Evolutionary conservation across 192 early-diverging fungal species (phyloP).

Genomic region (Coemansia reversa): DNA sequence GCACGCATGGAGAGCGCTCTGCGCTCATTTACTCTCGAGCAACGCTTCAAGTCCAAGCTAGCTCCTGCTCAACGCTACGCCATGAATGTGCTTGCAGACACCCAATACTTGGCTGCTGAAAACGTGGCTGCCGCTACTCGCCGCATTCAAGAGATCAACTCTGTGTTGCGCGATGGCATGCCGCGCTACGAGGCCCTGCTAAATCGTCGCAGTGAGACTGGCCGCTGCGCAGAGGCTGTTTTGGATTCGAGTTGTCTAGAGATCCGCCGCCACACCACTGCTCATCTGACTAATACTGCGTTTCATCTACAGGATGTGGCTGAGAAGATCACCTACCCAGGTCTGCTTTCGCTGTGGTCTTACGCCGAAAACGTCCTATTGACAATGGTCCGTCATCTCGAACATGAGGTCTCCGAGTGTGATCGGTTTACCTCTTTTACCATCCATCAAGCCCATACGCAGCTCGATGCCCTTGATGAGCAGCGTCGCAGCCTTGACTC

Average conservation of each 20-base stretch:
- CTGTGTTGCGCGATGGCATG: slow-evolving; percentile 61
- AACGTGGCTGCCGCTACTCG: slow-evolving; percentile 65
- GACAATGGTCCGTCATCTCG: slow-evolving; percentile 63
- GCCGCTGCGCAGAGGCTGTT: slow-evolving; percentile 62
- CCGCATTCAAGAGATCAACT: slow-evolving; percentile 62
- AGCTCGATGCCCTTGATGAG: slow-evolving; percentile 34
- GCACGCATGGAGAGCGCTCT: slow-evolving; percentile 79
- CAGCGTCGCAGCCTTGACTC: slow-evolving; percentile 37
- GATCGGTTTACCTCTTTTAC: slow-evolving; percentile 59
- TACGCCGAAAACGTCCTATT: slow-evolving; percentile 82
- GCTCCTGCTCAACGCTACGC: slow-evolving; percentile 92
- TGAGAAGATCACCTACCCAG: slow-evolving; percentile 73
- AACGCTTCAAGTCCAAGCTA: slow-evolving; percentile 91
- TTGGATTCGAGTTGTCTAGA: slow-evolving; percentile 61
- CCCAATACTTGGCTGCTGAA: slow-evolving; percentile 67
- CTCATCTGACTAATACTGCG: slow-evolving; percentile 57
- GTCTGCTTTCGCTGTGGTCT: slow-evolving; percentile 78
- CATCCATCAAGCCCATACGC: slow-evolving; percentile 43
- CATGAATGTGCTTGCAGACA: slow-evolving; percentile 79
- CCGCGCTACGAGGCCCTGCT: slow-evolving; percentile 78
- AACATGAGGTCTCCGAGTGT: slow-evolving; percentile 61
- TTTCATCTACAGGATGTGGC: slow-evolving; percentile 67
- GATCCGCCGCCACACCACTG: slow-evolving; percentile 56
- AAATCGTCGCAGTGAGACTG: slow-evolving; percentile 66
- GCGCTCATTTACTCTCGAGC: slow-evolving; percentile 91